Base-by-base conservation (phyloP, 495 filamentous ascomycete species). In the Lasiosphaeria hispida region DNA sequence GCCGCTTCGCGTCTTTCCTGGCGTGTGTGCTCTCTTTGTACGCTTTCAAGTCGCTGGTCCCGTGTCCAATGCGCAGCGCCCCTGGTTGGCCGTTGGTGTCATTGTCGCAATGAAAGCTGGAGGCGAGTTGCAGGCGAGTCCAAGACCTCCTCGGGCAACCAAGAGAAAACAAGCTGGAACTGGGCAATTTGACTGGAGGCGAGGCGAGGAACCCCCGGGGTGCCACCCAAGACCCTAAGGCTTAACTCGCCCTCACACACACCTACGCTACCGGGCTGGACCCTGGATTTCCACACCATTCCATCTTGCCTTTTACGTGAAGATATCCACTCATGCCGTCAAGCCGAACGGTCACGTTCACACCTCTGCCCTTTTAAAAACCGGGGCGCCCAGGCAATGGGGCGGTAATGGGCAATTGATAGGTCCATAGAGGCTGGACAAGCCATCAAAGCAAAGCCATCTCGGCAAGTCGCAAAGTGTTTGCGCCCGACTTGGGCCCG, bases 1-100 rank as follows among this genome's bases (percentile, higher is more conserved):
- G 62, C 62, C 51, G 47, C 37, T 43, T 64, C 58, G 63, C 63
- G 62, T 63, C 54, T 61, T 67, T n/a, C 53, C 42, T 3, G 34
- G 10, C 17, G 38, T 57, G 58, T 51, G 50, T 44, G 11, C 48
- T 40, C 23, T 17, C 35, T 54, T 59, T 53, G 23, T 30, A 50
- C 19, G 23, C 23, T 30, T 30, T 5, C 23, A 5, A 30, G 23
- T 30, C 23, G 23, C 23, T 30, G 5, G 23, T 30, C 23, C 23
- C 23, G 23, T 30, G 23, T 30, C 23, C 23, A 30, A 30, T 30
- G 23, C 23, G 23, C 23, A 30, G 5, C 23, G 23, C 23, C 23
- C 2, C 23, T 30, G 23, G 23, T 30, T 30, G 23, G 23, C 23
- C 5, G 23, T 30, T 30, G 23, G 23, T 30, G 23, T 30, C 23